Conservation (phyloP, 331 rosid species). For the Acacia pycnantha region DNA sequence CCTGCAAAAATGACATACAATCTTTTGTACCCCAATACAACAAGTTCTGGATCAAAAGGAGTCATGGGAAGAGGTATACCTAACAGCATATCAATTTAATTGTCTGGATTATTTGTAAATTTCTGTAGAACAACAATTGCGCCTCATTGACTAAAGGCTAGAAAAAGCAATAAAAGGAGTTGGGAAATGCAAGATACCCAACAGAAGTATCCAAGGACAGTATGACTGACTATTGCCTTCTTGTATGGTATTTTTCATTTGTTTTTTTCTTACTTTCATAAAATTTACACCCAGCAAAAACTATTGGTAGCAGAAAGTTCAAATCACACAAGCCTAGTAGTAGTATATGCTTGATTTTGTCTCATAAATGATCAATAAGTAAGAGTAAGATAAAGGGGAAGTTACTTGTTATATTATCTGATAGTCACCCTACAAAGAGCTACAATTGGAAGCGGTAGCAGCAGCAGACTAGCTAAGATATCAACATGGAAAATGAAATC, state of each 20-base stretch:
- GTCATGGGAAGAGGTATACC: slow-evolving; percentile 53
- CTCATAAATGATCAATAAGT: neutral
- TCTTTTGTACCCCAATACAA: slow-evolving; percentile 47
- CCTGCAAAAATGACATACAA: slow-evolving; percentile 48
- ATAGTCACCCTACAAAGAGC: neutral
- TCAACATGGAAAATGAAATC: neutral
- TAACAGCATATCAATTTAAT: slow-evolving; percentile 57
- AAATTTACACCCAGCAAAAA: neutral
- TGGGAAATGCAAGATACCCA: neutral
- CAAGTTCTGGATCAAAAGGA: slow-evolving; percentile 42
- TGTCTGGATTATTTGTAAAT: neutral
- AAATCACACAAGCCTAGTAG: neutral
- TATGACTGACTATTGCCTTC: slow-evolving; percentile 1
- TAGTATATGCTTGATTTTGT: neutral
- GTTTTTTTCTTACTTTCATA: neutral
- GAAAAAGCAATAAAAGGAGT: neutral
- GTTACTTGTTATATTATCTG: neutral
- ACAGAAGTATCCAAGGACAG: neutral
- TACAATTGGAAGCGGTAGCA: neutral
- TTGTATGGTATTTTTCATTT: neutral
- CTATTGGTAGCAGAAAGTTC: neutral
- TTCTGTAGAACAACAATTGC: neutral
- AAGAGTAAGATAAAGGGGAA: neutral
- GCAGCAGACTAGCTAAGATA: neutral
- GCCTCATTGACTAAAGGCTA: neutral